Percentiles rank a stretch among this genome's conserved stretches.
These are phyloP conservation scores for Malassezia brasiliensis DNA, from an alignment of 1,284 basidiomycete genomes.

Conservation along the genomic window DNA sequence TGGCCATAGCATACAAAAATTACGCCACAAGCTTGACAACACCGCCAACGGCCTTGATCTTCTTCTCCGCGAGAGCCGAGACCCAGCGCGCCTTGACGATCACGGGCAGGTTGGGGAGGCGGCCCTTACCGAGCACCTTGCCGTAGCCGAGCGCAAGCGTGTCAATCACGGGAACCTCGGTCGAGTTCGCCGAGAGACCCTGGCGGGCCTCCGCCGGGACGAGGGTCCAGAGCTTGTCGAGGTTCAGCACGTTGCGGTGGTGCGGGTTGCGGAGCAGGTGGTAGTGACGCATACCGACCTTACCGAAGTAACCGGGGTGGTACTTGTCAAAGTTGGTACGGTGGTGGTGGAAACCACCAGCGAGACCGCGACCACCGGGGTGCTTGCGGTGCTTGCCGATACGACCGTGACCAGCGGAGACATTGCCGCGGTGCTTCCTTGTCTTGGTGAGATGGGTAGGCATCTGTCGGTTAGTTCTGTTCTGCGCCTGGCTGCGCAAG, in stretches of 20 bases:
- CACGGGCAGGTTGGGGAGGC: conserved; percentile 42
- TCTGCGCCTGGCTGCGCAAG: neutral
- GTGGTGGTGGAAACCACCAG: conserved; percentile 99
- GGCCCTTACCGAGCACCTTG: conserved; percentile 48
- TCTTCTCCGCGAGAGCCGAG: conserved; percentile 47
- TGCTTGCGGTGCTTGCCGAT: conserved; percentile 99
- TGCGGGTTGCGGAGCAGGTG: conserved; percentile 82
- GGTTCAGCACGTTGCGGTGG: conserved; percentile 89
- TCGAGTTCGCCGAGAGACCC: conserved; percentile 29
- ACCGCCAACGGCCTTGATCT: conserved; percentile 49
- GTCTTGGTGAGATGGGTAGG: conserved; percentile 89
- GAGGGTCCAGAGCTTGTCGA: conserved; percentile 48
- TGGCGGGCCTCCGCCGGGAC: conserved; percentile 45
- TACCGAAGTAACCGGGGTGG: conserved; percentile 84
- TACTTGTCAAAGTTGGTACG: conserved; percentile 55
- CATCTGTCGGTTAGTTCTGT: conserved; percentile 53
- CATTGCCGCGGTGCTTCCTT: conserved; percentile 77
- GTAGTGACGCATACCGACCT: conserved; percentile 88
- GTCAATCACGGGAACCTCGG: conserved; percentile 48
- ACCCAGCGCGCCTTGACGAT: conserved; percentile 49
- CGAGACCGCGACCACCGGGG: conserved; percentile 99
- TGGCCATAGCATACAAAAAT: neutral
- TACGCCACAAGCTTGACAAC: conserved; percentile 41
- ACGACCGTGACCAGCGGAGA: conserved; percentile 90
- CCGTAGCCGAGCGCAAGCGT: conserved; percentile 47